These are phyloP conservation scores for Aspergillus diversus DNA, from an alignment of 495 filamentous ascomycete species.

Conservation along the genomic window DNA sequence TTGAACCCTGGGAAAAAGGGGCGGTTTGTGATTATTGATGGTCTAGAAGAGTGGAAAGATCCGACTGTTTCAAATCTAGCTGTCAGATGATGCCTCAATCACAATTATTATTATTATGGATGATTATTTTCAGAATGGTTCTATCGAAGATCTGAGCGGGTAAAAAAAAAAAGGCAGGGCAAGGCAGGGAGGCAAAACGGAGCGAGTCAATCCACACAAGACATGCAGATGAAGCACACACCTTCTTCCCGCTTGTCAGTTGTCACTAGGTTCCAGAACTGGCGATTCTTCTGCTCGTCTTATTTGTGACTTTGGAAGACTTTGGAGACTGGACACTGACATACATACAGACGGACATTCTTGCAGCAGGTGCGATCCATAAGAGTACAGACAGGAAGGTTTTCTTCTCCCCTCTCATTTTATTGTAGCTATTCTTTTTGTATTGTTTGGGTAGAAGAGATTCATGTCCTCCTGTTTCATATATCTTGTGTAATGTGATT, in stretches of 20 bases:
- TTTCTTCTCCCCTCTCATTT: too few species aligned
- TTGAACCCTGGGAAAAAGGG: slow-evolving; percentile 19
- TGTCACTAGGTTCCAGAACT: background rate
- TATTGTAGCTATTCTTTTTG: too few species aligned
- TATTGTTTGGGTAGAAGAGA: too few species aligned
- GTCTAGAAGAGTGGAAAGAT: slow-evolving; percentile 12
- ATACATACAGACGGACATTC: too few species aligned
- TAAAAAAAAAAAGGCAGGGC: background rate
- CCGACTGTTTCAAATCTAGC: slow-evolving; percentile 11
- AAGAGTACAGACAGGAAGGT: too few species aligned
- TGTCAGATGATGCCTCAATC: slow-evolving; percentile 15
- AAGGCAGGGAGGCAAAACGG: background rate
- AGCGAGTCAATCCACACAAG: background rate
- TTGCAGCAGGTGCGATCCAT: too few species aligned
- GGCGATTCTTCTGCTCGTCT: background rate
- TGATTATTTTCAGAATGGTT: background rate
- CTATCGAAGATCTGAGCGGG: background rate
- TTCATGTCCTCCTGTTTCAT: too few species aligned
- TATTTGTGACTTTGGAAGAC: too few species aligned
- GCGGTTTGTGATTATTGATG: background rate
- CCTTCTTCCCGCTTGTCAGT: slow-evolving; percentile 1
- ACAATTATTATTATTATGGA: background rate
- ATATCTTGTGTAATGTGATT: too few species aligned
- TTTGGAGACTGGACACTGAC: background rate
- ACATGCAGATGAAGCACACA: slow-evolving; percentile 7